Evolutionary conservation across 352 stramenopile genomes (phyloP), one percentile per base, ranked within the genome.

Genomic region (Phytophthora palmivora): DNA sequence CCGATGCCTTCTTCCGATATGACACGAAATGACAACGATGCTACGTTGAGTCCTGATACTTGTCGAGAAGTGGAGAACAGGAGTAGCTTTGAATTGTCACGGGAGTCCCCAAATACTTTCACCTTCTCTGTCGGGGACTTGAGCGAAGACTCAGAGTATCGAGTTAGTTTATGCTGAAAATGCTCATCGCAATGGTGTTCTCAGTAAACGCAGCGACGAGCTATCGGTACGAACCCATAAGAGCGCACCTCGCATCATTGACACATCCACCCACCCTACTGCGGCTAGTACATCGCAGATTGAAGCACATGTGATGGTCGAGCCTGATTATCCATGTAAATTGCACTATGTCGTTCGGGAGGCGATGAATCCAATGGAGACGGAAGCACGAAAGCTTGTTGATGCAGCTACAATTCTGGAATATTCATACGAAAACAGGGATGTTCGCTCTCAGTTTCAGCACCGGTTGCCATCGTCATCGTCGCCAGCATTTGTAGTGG

Each of bases 111-210:
- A 14, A 69, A 69, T 10, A 42, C 56, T 1, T 78, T 89, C 34
- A 60, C 51, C 8, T 83, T 88, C 50, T 57, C 51, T 12, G 28
- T 91, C 3, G 64, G 43, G 2, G 89, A 91, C 50, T 60, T 94
- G n/a, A 81, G 63, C 11, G 67, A 87, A 64, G 67, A 87, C 54
- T 75, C 59, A 0, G n/a, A 43, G 12, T 88, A 87, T 28, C 33
- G 43, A 4, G 50, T 89, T 6, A 66, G 64, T 36, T 22, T 92
- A 82, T 26, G 71, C 86, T 8, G 82, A 88, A 57, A 94, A 80
- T 55, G 56, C 47, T 3, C 49, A 52, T n/a, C 75, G 73, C 28
- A 90, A 88, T 34, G 70, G 70, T 5, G 85, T 94, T 3, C 50
- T 78, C 14, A 91, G 83, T 47, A 30, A 39, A n/a, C 57, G 24